A percentile compares a stretch with the other conserved stretches of the same genome.
These are phyloP conservation scores for Blumeriella jaapii DNA, from an alignment of 2,329 filamentous ascomycete species.

Conservation along the genomic window DNA sequence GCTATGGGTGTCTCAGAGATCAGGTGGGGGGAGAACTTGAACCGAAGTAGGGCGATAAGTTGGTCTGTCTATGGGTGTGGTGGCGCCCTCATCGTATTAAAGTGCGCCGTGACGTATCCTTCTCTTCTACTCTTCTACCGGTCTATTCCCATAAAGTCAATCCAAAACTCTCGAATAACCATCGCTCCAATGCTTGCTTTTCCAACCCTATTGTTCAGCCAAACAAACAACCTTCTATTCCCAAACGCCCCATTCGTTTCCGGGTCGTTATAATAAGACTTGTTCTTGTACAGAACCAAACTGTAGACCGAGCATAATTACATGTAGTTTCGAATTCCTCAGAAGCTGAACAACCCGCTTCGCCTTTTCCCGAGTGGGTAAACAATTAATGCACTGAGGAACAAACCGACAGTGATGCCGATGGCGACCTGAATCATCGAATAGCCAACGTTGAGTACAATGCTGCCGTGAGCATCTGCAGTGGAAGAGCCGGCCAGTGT, in stretches of 20 bases:
- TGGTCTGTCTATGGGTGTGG: too few relatives aligned
- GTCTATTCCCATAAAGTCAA: neutral
- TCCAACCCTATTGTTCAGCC: neutral
- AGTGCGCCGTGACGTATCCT: too few relatives aligned
- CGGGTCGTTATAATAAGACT: too few relatives aligned
- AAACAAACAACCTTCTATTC: too few relatives aligned
- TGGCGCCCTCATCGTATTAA: too few relatives aligned
- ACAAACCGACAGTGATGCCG: slow-evolving; percentile 32
- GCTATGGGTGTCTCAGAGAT: neutral
- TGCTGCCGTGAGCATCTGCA: slow-evolving; percentile 26
- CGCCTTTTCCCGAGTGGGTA: slow-evolving; percentile 32
- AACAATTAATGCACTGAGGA: slow-evolving; percentile 30
- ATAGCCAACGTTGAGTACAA: slow-evolving; percentile 31
- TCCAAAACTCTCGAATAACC: slow-evolving; percentile 1
- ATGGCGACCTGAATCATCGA: slow-evolving; percentile 33
- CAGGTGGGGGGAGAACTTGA: neutral
- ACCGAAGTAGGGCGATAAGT: too few relatives aligned
- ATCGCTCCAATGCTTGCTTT: slow-evolving; percentile 7
- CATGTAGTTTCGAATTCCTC: too few relatives aligned
- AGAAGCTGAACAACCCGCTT: slow-evolving; percentile 32
- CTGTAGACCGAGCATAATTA: slow-evolving; percentile 2
- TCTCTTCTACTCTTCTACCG: neutral
- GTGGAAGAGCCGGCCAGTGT: slow-evolving; percentile 8
- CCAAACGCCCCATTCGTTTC: too few relatives aligned
- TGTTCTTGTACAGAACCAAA: neutral